Evolutionary conservation across 805 yeast genomes (phyloP), one percentile per base, ranked within the genome.

Genomic region (Candida fluviatilis): DNA sequence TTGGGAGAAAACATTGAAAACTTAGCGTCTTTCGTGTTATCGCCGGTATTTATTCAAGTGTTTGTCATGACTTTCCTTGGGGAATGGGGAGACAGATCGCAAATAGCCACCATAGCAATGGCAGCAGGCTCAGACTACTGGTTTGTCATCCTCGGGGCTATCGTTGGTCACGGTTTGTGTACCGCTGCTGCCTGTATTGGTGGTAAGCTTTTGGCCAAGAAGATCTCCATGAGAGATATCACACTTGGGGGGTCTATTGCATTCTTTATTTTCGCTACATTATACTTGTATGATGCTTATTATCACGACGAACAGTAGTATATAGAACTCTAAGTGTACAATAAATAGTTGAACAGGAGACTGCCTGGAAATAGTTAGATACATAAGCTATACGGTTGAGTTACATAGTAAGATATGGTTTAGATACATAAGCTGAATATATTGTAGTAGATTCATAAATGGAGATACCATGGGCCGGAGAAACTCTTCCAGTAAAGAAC

Each of bases 31-130:
- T 76, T 79, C 40, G 63, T 88, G 4, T 67, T 91, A 39, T 84
- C 95, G 3, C 98, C 99, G 3, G 66, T 81, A 7, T 93, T 95
- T 90, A 82, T 89, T 48, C 96, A 91, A 68, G 91, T 91, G 4
- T 93, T 93, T 56, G 79, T 80, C 38, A 91, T 93, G 98, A 87
- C 96, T 4, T 93, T 93, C 60, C 67, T 93, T 35, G 99, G 97
- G 43, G 99, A 93, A 66, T 89, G 98, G 95, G 99, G 99, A 36
- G 99, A 93, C 62, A 80, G 99, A 54, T 89, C 97, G 10, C 99
- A 93, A 66, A 88, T 93, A 39, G 96, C 97, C 31, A 93, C 97
- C 24, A 89, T 93, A 52, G 98, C 98, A 29, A 84, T 93, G 95
- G 97, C 98, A 37, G 96, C 99, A 1, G 96, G 96, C 28, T 81